These are phyloP conservation scores for Peterozyma toletana DNA, from an alignment of 805 yeast species.

Conservation along the genomic window DNA sequence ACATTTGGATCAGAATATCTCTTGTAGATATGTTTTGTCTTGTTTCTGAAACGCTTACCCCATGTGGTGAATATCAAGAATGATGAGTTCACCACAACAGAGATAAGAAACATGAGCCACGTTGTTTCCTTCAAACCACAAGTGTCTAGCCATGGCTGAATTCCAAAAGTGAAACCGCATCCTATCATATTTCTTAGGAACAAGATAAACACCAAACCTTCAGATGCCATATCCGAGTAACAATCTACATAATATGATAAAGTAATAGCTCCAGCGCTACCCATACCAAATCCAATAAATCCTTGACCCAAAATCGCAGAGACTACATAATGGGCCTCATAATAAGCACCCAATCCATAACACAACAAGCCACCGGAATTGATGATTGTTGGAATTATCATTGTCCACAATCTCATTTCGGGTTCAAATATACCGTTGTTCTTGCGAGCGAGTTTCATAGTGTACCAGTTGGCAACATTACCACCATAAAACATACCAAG, in stretches of 20 bases:
- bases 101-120: too few relatives aligned
- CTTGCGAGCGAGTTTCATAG: conserved; percentile 9
- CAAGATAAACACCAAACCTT: conserved; percentile 17
- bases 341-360: conserved; percentile 19
- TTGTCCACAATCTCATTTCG: conserved; percentile 10
- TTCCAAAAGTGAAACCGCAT: conserved; percentile 14
- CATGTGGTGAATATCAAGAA: too few relatives aligned
- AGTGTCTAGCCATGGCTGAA: conserved; percentile 11
- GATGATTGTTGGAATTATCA: conserved; percentile 11
- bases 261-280: conserved; percentile 20
- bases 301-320: conserved; percentile 19
- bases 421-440: conserved; percentile 12
- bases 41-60: too few relatives aligned
- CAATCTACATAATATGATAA: conserved; percentile 17
- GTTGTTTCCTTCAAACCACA: conserved; percentile 11
- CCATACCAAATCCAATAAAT: conserved; percentile 18
- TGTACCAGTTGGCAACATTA: conserved; percentile 11
- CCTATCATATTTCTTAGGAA: conserved; percentile 12
- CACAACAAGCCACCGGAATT: conserved; percentile 14
- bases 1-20: too few relatives aligned
- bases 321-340: conserved; percentile 19
- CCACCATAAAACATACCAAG: conserved; percentile 11
- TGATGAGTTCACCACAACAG: too few relatives aligned
- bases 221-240: conserved; percentile 22
- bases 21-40: too few relatives aligned